phyloP scores from a whole-genome alignment of 768 basidiomycete genomes.

The Ramaria rubella region DNA sequence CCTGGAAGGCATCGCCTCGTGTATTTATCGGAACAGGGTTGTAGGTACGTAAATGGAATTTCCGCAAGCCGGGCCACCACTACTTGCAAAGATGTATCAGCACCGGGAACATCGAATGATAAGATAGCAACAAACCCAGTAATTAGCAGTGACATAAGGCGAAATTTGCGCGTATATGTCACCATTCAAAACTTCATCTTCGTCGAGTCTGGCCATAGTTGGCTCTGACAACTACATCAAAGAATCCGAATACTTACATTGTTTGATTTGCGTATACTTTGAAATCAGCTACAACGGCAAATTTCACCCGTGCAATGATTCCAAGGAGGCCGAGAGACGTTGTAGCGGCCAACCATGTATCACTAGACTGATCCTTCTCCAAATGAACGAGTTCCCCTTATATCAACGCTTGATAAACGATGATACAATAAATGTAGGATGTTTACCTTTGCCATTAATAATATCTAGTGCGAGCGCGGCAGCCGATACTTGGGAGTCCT shows the following conservation, averaged over 20 bases:
- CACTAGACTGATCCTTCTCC: conserved; percentile 8
- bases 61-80: conserved; percentile 13
- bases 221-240: not conserved
- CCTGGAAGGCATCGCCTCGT: conserved; percentile 10
- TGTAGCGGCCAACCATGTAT: conserved; percentile 13
- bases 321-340: conserved; percentile 12
- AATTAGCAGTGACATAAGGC: conserved; percentile 12
- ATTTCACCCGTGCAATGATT: conserved; percentile 10
- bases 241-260: not conserved
- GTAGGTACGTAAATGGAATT: conserved; percentile 12
- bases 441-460: conserved; percentile 9
- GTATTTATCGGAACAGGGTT: conserved; percentile 6
- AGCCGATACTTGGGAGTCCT: conserved; percentile 12
- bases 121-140: conserved; percentile 1
- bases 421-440: not conserved
- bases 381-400: conserved; percentile 12
- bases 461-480: conserved; percentile 12
- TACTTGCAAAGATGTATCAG: too few relatives aligned
- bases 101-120: too few relatives aligned
- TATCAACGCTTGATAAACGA: not conserved
- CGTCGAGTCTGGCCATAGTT: conserved; percentile 5
- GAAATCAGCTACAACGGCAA: conserved; percentile 10
- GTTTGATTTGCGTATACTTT: conserved; percentile 14
- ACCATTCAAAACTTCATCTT: conserved; percentile 11
- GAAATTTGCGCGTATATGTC: conserved; percentile 12